Conservation (phyloP, 1,284 basidiomycete species). For the Salmacisia buchloeana region DNA sequence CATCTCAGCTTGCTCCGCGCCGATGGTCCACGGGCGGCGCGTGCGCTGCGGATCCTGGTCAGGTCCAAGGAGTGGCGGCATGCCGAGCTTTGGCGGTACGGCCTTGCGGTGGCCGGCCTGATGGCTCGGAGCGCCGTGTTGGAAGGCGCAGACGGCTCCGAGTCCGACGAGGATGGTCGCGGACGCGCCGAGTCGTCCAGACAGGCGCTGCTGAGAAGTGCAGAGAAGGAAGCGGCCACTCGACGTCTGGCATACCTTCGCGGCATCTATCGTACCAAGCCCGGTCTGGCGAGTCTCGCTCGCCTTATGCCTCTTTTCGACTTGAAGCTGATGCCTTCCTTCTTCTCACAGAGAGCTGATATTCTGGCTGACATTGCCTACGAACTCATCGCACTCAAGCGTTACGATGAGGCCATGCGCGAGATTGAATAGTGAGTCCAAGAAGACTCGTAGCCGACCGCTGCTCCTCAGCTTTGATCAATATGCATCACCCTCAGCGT, state of each 20-base stretch:
- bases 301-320: neutral
- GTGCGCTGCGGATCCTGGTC: constrained; percentile 9
- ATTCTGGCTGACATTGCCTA: constrained; percentile 2
- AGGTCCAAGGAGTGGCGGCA: constrained; percentile 1
- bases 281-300: neutral
- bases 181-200: neutral
- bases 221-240: neutral
- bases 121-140: neutral
- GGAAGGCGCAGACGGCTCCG: neutral
- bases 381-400: constrained; percentile 8
- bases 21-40: constrained; percentile 5
- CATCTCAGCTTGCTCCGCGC: constrained; percentile 2
- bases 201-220: neutral
- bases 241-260: neutral
- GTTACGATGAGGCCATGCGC: constrained; percentile 2
- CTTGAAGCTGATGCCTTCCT: neutral
- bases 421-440: constrained; percentile 8
- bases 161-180: neutral
- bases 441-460: too few relatives aligned
- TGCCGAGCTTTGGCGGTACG: constrained; percentile 6
- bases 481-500: neutral
- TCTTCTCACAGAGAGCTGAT: neutral
- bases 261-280: neutral
- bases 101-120: constrained; percentile 6
- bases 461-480: too few relatives aligned